Evolutionary conservation across 257 asterid species (phyloP).

Genomic region (Misopates orontium): DNA sequence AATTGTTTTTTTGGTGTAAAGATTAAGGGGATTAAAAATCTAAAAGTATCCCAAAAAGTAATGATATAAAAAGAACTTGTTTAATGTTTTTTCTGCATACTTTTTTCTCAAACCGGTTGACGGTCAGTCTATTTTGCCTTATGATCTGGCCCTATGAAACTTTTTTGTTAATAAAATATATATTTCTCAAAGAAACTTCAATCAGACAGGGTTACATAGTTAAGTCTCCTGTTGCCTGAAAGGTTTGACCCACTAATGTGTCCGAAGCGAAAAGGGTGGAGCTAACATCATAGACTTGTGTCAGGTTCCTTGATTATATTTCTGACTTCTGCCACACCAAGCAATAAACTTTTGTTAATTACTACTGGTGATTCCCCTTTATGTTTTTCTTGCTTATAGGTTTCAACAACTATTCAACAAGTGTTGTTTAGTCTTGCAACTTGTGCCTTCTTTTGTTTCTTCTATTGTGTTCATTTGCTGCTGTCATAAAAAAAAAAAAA

Average conservation of each 20-base stretch:
- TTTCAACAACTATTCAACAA: not conserved
- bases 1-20: too few relatives aligned
- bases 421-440: not conserved
- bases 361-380: not conserved
- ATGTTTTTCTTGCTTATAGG: not conserved
- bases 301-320: slow-evolving; percentile 11
- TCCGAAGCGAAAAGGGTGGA: not conserved
- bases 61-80: too few relatives aligned
- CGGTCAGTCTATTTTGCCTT: slow-evolving; percentile 10
- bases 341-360: not conserved
- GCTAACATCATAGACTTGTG: not conserved
- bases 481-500: not conserved
- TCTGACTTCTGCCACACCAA: not conserved
- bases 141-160: not conserved
- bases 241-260: slow-evolving; percentile 9
- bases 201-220: slow-evolving; percentile 6
- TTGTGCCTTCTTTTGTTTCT: not conserved
- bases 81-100: too few relatives aligned
- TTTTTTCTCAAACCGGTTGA: not conserved
- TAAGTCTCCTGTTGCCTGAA: not conserved
- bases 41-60: too few relatives aligned
- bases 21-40: too few relatives aligned
- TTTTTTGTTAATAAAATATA: not conserved
- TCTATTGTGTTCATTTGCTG: not conserved
- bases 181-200: not conserved